Base-by-base conservation (phyloP, 768 basidiomycete genomes). In the Polyporus arcularius region DNA sequence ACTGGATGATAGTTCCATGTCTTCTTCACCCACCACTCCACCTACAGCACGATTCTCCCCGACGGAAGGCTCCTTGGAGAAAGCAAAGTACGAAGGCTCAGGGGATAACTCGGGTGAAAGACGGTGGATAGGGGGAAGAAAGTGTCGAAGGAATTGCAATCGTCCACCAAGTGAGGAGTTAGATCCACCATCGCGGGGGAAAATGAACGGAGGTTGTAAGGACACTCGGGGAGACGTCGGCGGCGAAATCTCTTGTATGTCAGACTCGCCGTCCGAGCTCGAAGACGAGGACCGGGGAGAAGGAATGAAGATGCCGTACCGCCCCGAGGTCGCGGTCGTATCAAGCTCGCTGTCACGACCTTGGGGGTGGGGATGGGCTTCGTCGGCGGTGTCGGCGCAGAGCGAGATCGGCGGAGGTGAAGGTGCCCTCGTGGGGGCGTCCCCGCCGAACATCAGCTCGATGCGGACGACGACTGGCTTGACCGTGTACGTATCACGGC, bases 381-480 rank as follows among this genome's bases (percentile, higher is more conserved):
- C 66, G 32, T 53, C 55, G 21, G 31, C 18, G 28, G 55, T 41
- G 15, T 50, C 49, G 26, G 32, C 16, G 43, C 26, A 6, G 48
- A 58, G 50, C 50, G 57, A 56, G 35, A 30, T 50, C 56, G 61
- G 53, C 51, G 54, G 38, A 52, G 65, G 58, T 51, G 50, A 49
- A 31, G 53, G 47, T 55, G 55, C 59, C 53, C 50, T 45, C 0
- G 54, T 26, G 18, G 55, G 55, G 47, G 42, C 39, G 50, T 53
- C 61, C 50, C 56, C 53, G 60, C 64, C 60, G 56, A 71, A 81
- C 73, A 86, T 62, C 41, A 91, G 73, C 71, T 86, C 81, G 39
- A 90, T 79, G 28, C 83, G 80, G 45, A 77, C 86, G 26, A 83
- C 81, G 43, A 92, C 76, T 12, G 90, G 90, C 3, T 78, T 76